These are phyloP conservation scores for Metarhizium anisopliae DNA, from an alignment of 2,329 filamentous ascomycete genomes.

Conservation along the genomic window DNA sequence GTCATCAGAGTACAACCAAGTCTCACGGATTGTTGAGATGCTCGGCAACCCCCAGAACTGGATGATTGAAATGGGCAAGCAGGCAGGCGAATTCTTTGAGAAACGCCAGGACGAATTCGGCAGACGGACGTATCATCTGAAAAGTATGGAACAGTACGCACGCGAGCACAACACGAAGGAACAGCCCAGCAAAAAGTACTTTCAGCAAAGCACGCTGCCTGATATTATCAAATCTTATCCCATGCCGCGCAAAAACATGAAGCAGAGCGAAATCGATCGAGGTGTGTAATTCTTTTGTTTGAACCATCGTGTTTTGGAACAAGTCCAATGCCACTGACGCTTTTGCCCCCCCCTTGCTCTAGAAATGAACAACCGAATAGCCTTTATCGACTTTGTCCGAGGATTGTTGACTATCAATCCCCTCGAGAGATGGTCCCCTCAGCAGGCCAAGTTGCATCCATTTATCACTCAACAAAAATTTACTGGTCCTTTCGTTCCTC, in stretches of 20 bases:
- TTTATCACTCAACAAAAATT: conserved; percentile 99
- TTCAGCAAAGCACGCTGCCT: conserved; percentile 84
- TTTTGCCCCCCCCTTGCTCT: conserved; percentile 7
- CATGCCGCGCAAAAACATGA: conserved; percentile 99
- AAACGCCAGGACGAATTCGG: conserved; percentile 88
- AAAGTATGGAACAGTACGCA: conserved; percentile 97
- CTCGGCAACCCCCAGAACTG: conserved; percentile 90
- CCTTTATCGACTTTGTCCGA: conserved; percentile 96
- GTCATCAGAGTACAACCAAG: conserved; percentile 97
- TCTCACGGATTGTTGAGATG: conserved; percentile 96
- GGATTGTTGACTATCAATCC: conserved; percentile 91
- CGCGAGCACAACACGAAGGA: conserved; percentile 94
- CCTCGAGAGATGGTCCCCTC: conserved; percentile 92
- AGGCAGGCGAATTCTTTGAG: conserved; percentile 95
- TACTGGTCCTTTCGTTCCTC: conserved; percentile 90
- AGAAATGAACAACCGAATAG: conserved; percentile 98
- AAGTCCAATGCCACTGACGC: not conserved
- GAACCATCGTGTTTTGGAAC: not conserved
- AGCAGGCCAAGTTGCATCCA: conserved; percentile 92
- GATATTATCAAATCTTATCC: conserved; percentile 98
- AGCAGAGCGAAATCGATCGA: conserved; percentile 90
- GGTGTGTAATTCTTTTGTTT: conserved; percentile 40
- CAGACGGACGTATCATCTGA: conserved; percentile 80
- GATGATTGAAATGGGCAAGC: conserved; percentile 99
- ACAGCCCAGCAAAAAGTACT: conserved; percentile 99